Base-by-base conservation (phyloP, 371 early-diverging fungal species). In the Syncephalastrum monosporum region DNA sequence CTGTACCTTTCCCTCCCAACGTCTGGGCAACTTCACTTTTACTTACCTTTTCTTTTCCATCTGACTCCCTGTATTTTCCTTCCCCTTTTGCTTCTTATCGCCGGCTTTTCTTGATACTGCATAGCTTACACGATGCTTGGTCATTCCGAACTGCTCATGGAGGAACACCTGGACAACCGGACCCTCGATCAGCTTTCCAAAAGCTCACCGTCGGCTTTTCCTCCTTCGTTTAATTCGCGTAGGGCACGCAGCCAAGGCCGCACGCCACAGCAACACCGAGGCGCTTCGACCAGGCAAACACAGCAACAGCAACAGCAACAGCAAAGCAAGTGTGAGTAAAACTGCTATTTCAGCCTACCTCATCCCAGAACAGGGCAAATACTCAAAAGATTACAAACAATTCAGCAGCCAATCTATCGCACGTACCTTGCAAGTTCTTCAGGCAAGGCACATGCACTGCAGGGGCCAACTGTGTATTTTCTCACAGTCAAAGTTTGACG, bases 401-500 rank as follows among this genome's bases (percentile, higher is more conserved):
- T 33, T 33, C 38, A 33, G 38, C 38, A 33, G 38, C 38, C 38
- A 33, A 33, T 10, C 8, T 33, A 10, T 33, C 38, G 38, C 90
- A 91, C 67, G 84, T 91, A 55, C 91, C 91, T 15, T 91, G 91
- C 77, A 91, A 90, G 68, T 91, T 91, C 64, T 90, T 79, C 74
- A 86, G 82, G 61, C 82, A 82, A 48, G 89, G 90, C 21, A 82
- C 84, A 46, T 91, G 91, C 67, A 86, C 89, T 2, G 90, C 90
- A 19, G 91, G 91, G 43, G 75, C 82, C 60, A 84, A 84, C 59
- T 91, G 91, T 63, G 77, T 81, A 53, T 91, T 91, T 66, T 91
- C 89, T 42, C 91, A 90, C 71, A 83, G 75, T 47, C 71, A 79
- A 59, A 85, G 82, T 53, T 58, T 82, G 15, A 67, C 74, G 48